Base-by-base conservation (phyloP, 2,329 filamentous ascomycete genomes). In the Pyrenochaeta sp. region DNA sequence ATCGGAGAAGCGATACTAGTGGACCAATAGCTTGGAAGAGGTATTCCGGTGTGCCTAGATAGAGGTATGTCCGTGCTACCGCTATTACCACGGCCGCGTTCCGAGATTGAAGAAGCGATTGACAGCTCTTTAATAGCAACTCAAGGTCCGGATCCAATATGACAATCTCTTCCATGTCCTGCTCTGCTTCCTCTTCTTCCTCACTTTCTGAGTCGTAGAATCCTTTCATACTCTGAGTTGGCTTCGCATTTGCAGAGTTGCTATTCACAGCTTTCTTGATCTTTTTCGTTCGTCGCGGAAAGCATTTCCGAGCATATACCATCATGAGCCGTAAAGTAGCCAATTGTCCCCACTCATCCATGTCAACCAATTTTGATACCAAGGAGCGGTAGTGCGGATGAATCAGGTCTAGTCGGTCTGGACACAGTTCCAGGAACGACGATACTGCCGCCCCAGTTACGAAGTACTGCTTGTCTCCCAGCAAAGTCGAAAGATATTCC, bases 321-420 rank as follows among this genome's bases (percentile, higher is more conserved):
- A 91, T 90, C 87, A 98, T 89, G 64, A 99, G 82, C 39, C 88
- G 86, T 67, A 99, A 74, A 2, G 91, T 91, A 2, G 92, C 90
- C 52, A 98, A 78, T 79, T 99, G 95, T 42, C 93, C 91, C 95
- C 95, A 99, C 79, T 99, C 95, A 72, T 99, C 95, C 95, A 99
- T 99, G 74, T 99, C 95, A 25, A 97, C 92, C 51, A 98, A 81
- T 81, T 97, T 97, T 76, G 88, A 91, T 62, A 96, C 89, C 62
- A 99, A 81, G 36, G 86, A 84, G 50, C 92, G 88, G 79, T 98
- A 99, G 74, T 97, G 91, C 65, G 90, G 89, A 78, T 99, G 95
- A 66, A 99, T 88, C 58, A 99, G 81, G 74, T 97, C 93, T 63
- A 97, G 85, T 52, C 91, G 84, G 15, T 96, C 90, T 0, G 95